Percentiles rank a stretch among this genome's conserved stretches.
Evolutionary conservation across 1,284 basidiomycete genomes (phyloP).

Genomic region (Marasmius sp.): DNA sequence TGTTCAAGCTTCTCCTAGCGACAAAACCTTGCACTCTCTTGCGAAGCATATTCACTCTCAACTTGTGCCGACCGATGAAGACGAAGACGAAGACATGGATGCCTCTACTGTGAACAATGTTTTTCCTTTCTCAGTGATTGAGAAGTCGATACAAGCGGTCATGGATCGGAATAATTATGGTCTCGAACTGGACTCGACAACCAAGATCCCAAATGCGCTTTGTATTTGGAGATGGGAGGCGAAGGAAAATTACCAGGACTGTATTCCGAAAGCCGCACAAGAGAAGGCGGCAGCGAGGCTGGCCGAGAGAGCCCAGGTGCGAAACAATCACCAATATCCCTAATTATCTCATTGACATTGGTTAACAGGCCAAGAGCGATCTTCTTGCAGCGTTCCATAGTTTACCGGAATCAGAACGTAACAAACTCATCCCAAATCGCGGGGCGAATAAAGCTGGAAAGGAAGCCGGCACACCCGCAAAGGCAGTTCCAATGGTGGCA

Average conservation of each 20-base stretch:
- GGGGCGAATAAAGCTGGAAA: conserved; percentile 38
- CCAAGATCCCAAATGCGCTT: conserved; percentile 56
- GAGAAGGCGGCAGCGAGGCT: conserved; percentile 67
- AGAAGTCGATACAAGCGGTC: conserved; percentile 58
- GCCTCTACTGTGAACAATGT: conserved; percentile 16
- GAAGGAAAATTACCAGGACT: conserved; percentile 51
- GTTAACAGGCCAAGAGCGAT: conserved; percentile 57
- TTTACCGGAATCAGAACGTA: conserved; percentile 55
- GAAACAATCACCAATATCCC: conserved; percentile 17
- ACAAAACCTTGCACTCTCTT: conserved; percentile 62
- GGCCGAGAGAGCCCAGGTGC: conserved; percentile 66
- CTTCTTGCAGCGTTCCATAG: conserved; percentile 53
- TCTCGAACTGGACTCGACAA: conserved; percentile 48
- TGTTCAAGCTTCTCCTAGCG: conserved; percentile 41
- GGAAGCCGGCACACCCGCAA: conserved; percentile 11
- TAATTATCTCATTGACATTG: conserved; percentile 8
- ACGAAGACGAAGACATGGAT: conserved; percentile 12
- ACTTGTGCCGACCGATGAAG: conserved; percentile 43
- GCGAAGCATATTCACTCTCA: conserved; percentile 60
- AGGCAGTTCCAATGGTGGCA: conserved; percentile 22
- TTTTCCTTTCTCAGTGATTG: conserved; percentile 53
- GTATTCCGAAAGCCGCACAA: conserved; percentile 69
- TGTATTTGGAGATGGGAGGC: conserved; percentile 92
- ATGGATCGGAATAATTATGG: conserved; percentile 76
- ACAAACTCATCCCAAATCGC: conserved; percentile 54